Conservation (phyloP, 1,139 yeast species). For the Zygoascus sp. region DNA sequence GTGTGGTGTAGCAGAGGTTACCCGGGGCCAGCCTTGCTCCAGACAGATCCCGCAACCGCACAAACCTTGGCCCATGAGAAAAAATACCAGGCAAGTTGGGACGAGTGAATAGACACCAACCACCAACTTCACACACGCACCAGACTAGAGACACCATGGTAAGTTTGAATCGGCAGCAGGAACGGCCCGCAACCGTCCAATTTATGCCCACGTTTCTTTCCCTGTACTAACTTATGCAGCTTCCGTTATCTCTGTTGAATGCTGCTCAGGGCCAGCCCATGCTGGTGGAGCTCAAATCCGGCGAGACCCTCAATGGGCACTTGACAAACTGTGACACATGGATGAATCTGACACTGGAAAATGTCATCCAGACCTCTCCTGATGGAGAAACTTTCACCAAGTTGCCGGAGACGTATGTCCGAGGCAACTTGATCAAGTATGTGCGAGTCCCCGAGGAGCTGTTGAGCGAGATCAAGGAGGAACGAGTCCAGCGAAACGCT, state of each 20-base stretch:
- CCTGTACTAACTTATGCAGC: slow-evolving; percentile 39
- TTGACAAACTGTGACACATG: slow-evolving; percentile 85
- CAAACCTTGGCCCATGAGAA: too few relatives aligned
- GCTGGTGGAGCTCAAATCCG: slow-evolving; percentile 86
- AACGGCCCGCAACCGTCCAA: too few relatives aligned
- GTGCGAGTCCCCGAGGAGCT: slow-evolving; percentile 57
- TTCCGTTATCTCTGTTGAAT: slow-evolving; percentile 84
- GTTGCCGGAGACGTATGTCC: slow-evolving; percentile 72
- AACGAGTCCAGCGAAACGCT: slow-evolving; percentile 60
- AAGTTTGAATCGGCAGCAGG: too few relatives aligned
- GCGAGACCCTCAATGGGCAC: slow-evolving; percentile 84
- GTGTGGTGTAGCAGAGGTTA: too few relatives aligned
- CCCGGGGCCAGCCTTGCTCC: too few relatives aligned
- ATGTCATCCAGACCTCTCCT: slow-evolving; percentile 70
- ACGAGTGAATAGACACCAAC: background rate
- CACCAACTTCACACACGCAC: too few relatives aligned
- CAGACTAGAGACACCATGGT: too few relatives aligned
- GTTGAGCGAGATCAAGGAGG: slow-evolving; percentile 61
- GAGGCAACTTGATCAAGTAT: slow-evolving; percentile 77
- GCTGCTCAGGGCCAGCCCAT: slow-evolving; percentile 89
- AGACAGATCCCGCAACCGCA: too few relatives aligned
- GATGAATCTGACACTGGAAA: slow-evolving; percentile 86
- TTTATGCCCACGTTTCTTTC: too few relatives aligned
- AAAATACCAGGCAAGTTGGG: background rate
- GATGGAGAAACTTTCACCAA: slow-evolving; percentile 64